Conservation (phyloP, 2,329 filamentous ascomycete genomes). For the Alternaria metachromatica region DNA sequence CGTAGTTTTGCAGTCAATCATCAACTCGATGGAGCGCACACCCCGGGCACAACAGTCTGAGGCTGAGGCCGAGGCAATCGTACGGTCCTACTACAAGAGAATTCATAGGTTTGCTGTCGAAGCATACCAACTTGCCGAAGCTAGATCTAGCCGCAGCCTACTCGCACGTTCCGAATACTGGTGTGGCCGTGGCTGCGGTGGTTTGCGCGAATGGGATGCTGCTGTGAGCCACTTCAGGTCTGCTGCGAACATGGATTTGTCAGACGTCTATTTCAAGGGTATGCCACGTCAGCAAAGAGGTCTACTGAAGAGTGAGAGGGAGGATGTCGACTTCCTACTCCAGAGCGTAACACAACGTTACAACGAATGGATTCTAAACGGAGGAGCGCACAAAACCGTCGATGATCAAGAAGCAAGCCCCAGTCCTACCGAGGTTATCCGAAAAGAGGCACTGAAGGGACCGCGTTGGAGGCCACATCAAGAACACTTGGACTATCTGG, state of each 20-base stretch:
- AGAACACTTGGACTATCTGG: background rate
- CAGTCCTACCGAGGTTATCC: background rate
- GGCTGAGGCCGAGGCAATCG: background rate
- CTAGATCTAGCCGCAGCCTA: slow-evolving; percentile 11
- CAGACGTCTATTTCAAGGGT: background rate
- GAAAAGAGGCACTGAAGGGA: background rate
- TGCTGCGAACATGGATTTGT: slow-evolving; percentile 14
- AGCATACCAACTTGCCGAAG: slow-evolving; percentile 15
- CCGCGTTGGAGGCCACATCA: slow-evolving; percentile 6
- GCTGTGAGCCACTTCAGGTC: slow-evolving; percentile 14
- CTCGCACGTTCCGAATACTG: slow-evolving; percentile 29
- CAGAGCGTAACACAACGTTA: slow-evolving; percentile 1
- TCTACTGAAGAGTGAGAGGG: slow-evolving; percentile 9
- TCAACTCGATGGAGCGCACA: slow-evolving; percentile 1
- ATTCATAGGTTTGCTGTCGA: slow-evolving; percentile 10
- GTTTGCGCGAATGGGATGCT: slow-evolving; percentile 8
- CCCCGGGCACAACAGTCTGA: background rate
- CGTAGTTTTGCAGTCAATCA: slow-evolving; percentile 10
- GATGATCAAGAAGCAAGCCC: background rate
- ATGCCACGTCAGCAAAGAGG: background rate
- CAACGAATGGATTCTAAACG: background rate
- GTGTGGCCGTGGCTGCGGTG: slow-evolving; percentile 21
- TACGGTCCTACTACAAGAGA: background rate
- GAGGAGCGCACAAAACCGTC: background rate
- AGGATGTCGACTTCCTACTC: slow-evolving; percentile 12